Conservation (phyloP, 805 yeast genomes). For the Maudiozyma serrabonitensis region DNA sequence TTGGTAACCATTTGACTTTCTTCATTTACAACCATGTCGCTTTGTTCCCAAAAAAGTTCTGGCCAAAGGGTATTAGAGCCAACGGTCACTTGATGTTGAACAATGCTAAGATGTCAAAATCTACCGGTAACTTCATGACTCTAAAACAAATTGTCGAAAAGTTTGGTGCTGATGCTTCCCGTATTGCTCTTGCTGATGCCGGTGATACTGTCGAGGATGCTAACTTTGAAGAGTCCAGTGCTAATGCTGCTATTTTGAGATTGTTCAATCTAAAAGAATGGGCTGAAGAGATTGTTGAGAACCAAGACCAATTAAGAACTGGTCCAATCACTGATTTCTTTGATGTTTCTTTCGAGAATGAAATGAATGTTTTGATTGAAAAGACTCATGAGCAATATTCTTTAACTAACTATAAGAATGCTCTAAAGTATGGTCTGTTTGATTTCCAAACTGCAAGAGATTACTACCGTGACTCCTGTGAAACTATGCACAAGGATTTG, state of each 20-base stretch:
- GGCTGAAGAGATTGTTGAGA: conserved; percentile 69
- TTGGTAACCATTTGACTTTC: conserved; percentile 95
- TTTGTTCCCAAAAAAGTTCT: conserved; percentile 75
- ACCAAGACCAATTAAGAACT: conserved; percentile 44
- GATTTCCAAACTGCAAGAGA: conserved; percentile 95
- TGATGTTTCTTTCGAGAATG: conserved; percentile 86
- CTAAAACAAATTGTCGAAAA: conserved; percentile 73
- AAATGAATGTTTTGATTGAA: conserved; percentile 75
- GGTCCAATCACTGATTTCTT: conserved; percentile 53
- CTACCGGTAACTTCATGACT: conserved; percentile 95
- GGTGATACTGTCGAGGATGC: conserved; percentile 98
- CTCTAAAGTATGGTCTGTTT: conserved; percentile 82
- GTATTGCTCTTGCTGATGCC: conserved; percentile 97
- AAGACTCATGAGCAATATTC: conserved; percentile 63
- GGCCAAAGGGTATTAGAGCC: conserved; percentile 92
- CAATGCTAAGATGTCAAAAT: conserved; percentile 95
- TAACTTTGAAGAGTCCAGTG: conserved; percentile 90
- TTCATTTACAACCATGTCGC: conserved; percentile 91
- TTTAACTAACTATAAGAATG: conserved; percentile 73
- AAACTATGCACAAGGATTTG: conserved; percentile 73
- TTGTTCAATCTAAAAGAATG: conserved; percentile 88
- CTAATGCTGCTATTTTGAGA: conserved; percentile 95
- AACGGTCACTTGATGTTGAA: conserved; percentile 93
- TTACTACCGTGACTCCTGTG: conserved; percentile 75
- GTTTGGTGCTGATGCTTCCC: conserved; percentile 94